Base-by-base conservation (phyloP, 2,329 filamentous ascomycete genomes). In the Tympanopsis confertula region DNA sequence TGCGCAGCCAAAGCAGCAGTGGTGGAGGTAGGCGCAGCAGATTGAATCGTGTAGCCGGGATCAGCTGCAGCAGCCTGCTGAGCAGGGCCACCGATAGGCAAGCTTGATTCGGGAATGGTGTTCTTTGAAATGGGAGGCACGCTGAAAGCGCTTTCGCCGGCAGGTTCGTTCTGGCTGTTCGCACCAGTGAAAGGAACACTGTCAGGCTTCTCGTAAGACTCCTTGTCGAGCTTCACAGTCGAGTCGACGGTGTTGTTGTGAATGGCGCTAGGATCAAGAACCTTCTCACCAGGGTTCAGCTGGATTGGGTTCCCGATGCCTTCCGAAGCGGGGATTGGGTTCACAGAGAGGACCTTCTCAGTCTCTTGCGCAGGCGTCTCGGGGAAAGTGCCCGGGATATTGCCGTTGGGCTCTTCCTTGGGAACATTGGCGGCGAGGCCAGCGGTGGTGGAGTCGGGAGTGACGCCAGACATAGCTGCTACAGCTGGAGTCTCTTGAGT, bases 361-460 rank as follows among this genome's bases (percentile, higher is more conserved):
- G 61, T 56, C 35, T 70, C 68, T 40, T 60, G 57, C 36, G 58
- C 64, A 18, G 74, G 70, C 2, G 73, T 78, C 45, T 70, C 64
- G 32, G 74, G 73, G 54, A 77, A 80, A 15, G 68, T 63, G 38
- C 74, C 76, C 3, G 75, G 75, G 5, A 63, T 42, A 29, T 41
- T 36, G 37, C 44, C 47, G 18, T 50, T 53, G 45, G 53, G 56
- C 18, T 45, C 43, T 46, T 70, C 68, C 45, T 68, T 62, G 30
- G 71, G 68, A 35, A 69, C 62, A 36, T 64, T 53, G 40, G 58
- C 65, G 32, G 68, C 69, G 39, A 74, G 57, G 20, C 59, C 62
- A 41, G 71, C 66, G 33, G 73, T 76, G 24, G 71, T 68, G 35
- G 72, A 68, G 42, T 65, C 56, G 35, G 74, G 71, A 29, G 66